phyloP scores from a whole-genome alignment of 2,329 filamentous ascomycete genomes.

The Alternaria sp. region DNA sequence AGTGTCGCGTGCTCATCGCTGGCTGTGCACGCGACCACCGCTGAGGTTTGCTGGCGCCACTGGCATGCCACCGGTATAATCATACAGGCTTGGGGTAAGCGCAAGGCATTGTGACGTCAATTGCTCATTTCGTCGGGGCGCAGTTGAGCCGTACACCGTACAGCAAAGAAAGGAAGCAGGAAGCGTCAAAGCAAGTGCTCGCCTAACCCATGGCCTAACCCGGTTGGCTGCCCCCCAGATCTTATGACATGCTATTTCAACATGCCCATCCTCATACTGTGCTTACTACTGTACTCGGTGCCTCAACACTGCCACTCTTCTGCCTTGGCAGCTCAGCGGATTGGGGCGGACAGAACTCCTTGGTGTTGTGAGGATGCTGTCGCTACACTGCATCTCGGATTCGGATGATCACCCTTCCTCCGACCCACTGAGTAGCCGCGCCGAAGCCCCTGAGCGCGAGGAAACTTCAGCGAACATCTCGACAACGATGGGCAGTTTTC shows the following conservation, averaged over 20 bases:
- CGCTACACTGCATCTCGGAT: background rate
- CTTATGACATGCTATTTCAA: conserved; percentile 9
- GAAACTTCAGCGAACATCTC: conserved; percentile 2
- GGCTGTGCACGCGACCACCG: background rate
- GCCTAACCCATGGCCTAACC: conserved; percentile 2
- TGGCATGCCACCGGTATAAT: background rate
- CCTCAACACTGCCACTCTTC: conserved; percentile 1
- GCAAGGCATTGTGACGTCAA: conserved; percentile 13
- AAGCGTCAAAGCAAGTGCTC: conserved; percentile 2
- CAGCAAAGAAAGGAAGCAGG: background rate
- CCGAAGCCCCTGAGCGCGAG: conserved; percentile 2
- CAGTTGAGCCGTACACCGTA: background rate
- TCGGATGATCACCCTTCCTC: background rate
- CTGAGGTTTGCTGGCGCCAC: background rate
- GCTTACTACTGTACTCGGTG: background rate
- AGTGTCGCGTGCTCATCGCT: conserved; percentile 6
- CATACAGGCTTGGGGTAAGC: background rate
- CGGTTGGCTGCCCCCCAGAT: background rate
- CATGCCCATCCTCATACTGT: background rate
- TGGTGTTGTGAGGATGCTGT: background rate
- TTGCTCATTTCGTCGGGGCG: background rate
- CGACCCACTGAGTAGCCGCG: background rate
- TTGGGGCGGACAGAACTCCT: background rate
- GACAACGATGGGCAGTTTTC: background rate
- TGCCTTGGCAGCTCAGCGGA: background rate